Percentiles rank a stretch among this genome's conserved stretches.
Evolutionary conservation across 2,329 filamentous ascomycete species (phyloP).

Genomic region (Fusarium sacchari): DNA sequence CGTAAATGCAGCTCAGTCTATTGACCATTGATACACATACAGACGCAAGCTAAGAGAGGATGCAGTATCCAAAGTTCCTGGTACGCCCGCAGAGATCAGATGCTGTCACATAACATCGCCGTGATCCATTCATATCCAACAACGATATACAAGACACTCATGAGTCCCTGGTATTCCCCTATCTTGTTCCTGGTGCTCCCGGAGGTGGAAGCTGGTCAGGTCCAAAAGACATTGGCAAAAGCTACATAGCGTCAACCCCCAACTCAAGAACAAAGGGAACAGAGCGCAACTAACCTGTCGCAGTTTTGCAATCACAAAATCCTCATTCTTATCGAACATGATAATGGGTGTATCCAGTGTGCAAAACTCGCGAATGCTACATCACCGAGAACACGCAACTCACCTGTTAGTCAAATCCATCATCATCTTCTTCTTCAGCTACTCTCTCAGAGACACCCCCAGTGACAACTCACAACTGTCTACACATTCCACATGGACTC

Average conservation of each 20-base stretch:
- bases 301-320: conserved; percentile 75
- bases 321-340: conserved; percentile 89
- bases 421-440: neutral
- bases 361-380: conserved; percentile 81
- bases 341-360: conserved; percentile 77
- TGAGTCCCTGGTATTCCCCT: neutral
- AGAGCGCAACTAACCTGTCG: conserved; percentile 64
- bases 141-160: neutral
- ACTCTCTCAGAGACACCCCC: neutral
- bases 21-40: neutral
- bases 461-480: conserved; percentile 77
- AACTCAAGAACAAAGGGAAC: neutral
- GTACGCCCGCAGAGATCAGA: neutral
- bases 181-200: conserved; percentile 9
- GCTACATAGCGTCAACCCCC: conserved; percentile 51
- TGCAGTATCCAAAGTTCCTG: neutral
- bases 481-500: conserved; percentile 94
- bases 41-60: neutral
- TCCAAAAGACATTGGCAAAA: conserved; percentile 75
- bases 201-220: conserved; percentile 65
- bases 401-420: conserved; percentile 20
- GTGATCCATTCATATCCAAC: neutral
- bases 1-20: conserved; percentile 4
- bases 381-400: conserved; percentile 19
- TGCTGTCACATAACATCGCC: neutral